Evolutionary conservation across 2,329 filamentous ascomycete species (phyloP), one percentile per base, ranked within the genome.

Genomic region (Aaosphaeria arxii): DNA sequence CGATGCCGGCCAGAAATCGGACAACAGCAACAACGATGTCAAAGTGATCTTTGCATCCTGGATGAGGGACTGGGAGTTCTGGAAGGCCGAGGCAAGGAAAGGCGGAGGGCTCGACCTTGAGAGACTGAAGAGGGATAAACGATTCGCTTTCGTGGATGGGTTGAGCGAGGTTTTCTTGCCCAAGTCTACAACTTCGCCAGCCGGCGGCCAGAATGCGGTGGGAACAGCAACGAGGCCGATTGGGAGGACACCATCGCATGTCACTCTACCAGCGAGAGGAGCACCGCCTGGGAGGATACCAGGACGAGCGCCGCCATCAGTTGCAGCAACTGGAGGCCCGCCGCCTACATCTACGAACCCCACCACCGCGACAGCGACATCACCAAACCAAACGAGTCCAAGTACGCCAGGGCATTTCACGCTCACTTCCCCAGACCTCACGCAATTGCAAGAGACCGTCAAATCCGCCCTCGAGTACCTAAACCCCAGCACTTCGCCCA

Each of bases 31-130:
- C 17, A 38, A 11, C 13, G 61, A 61, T 30, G 55, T 56, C 7
- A 68, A 66, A 13, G 70, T 96, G 1, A 77, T 96, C 3, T 76
- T 96, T 3, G 84, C 94, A 49, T 95, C 88, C 73, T 96, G 94
- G 71, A 74, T 95, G 71, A 80, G 89, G 51, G 87, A 92, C 59
- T 81, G 80, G 54, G 74, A 80, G 1, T 95, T 95, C 64, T 96
- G 91, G 90, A 84, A 76, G 53, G 81, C 85, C 3, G 86, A 88
- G 43, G 80, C 79, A 2, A 79, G 82, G 45, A 85, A 85, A 68
- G 70, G 90, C 62, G 87, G 55, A 80, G 88, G 88, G 2, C 63
- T 94, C 43, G 89, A 95, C 69, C 74, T 94, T 44, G 80, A 86
- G 13, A 77, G 77, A 5, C 67, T 86, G 4, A 69, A 72, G 45